A percentile compares a stretch with the other conserved stretches of the same genome.
Conservation (phyloP, 768 basidiomycete species). For the Hygrophoropsis aurantiaca region DNA sequence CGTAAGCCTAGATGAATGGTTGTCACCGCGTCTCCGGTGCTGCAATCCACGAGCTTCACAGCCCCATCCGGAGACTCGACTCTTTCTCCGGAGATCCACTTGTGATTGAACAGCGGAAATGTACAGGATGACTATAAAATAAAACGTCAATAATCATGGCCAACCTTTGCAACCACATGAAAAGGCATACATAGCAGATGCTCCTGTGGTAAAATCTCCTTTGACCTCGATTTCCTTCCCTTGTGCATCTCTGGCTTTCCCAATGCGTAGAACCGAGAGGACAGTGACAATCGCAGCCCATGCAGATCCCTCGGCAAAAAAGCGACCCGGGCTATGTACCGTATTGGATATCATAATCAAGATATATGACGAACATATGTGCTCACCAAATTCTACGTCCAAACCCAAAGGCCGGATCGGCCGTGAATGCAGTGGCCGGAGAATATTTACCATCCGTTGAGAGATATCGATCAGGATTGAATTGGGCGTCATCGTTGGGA, state of each 20-base stretch:
- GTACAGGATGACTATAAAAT: too few species aligned
- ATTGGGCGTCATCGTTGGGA: neutral
- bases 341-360: too few species aligned
- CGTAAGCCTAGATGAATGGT: too few species aligned
- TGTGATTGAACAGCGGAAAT: too few species aligned
- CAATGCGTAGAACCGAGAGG: neutral
- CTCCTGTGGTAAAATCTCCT: neutral
- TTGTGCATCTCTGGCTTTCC: neutral
- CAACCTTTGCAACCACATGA: too few species aligned
- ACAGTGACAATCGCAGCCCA: neutral
- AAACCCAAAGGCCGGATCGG: neutral
- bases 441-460: neutral
- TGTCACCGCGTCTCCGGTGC: constrained; percentile 17
- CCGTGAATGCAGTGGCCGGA: neutral
- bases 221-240: neutral
- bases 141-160: too few species aligned
- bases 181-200: neutral
- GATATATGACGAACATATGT: too few species aligned
- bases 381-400: neutral
- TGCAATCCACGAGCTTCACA: too few species aligned
- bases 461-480: neutral
- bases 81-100: too few species aligned
- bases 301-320: neutral
- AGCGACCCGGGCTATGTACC: neutral
- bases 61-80: too few species aligned